Evolutionary conservation across 805 yeast species (phyloP), one percentile per base, ranked within the genome.

Genomic region (Candida dajiaensis): DNA sequence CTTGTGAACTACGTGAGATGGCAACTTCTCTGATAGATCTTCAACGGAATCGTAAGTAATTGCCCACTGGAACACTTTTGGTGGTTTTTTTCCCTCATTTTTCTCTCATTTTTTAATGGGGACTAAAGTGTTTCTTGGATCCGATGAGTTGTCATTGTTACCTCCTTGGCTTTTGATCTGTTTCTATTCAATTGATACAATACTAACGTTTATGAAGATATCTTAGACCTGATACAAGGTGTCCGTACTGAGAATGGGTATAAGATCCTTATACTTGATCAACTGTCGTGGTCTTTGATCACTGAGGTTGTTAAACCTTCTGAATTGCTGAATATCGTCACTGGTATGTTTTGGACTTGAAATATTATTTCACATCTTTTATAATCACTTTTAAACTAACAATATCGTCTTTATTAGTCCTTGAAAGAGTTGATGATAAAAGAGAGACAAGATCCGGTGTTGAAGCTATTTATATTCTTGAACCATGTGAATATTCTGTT

Each of bases 381-480:
- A n/a, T n/a, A n/a, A n/a, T n/a, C n/a, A 26, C 8, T 3, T 29
- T 15, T 13, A n/a, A 33, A 42, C 49, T 38, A 45, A 46, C 43
- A 16, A 9, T 16, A 7, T 4, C n/a, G n/a, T n/a, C n/a, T n/a
- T n/a, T 16, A n/a, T 18, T 13, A 49, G 81, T 87, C 13, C 72
- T 86, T 16, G 89, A 83, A 56, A 65, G 69, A 50, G 69, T 88
- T 18, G 92, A 85, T 53, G 70, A 76, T 22, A 69, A 67, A 38
- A 73, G 95, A 52, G 76, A 76, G 38, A 74, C 80, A 16, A 83
- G 81, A 62, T 65, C 77, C 2, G 79, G 81, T 18, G 72, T 87
- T 40, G 92, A 85, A 53, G 97, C 89, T 7, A 69, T 94, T 10
- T 94, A 94, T 64, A 67, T 94, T 23, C 65, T 89, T 16, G 86